Evolutionary conservation across 2,329 filamentous ascomycete genomes (phyloP).

Genomic region (Beauveria rudraprayagi): DNA sequence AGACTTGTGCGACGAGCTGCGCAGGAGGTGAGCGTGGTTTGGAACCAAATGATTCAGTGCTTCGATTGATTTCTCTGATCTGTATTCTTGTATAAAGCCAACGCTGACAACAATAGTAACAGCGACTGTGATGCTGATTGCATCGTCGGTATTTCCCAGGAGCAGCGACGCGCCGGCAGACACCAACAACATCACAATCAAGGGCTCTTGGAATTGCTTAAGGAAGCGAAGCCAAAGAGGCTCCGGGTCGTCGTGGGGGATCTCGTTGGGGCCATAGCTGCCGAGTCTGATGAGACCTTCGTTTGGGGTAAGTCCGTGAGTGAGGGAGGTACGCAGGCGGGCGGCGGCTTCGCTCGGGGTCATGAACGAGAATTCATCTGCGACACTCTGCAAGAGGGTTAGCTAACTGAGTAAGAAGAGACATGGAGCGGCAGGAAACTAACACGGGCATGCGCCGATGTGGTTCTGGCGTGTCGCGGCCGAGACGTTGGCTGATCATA

Average conservation of each 20-base stretch:
- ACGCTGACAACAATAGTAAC: slow-evolving; percentile 96
- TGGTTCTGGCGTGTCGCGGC: slow-evolving; percentile 37
- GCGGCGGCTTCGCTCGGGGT: slow-evolving; percentile 71
- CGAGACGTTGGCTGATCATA: slow-evolving; percentile 20
- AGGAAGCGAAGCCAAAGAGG: slow-evolving; percentile 91
- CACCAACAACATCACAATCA: slow-evolving; percentile 84
- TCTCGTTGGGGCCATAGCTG: slow-evolving; percentile 83
- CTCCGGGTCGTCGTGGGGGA: slow-evolving; percentile 88
- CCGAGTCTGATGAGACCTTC: slow-evolving; percentile 75
- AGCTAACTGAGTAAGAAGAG: background rate
- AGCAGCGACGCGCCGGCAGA: slow-evolving; percentile 84
- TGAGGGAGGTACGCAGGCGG: slow-evolving; percentile 73
- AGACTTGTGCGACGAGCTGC: slow-evolving; percentile 40
- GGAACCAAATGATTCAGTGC: slow-evolving; percentile 89
- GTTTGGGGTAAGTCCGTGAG: slow-evolving; percentile 68
- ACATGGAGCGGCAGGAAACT: slow-evolving; percentile 16
- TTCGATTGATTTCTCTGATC: slow-evolving; percentile 95
- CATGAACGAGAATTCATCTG: slow-evolving; percentile 57
- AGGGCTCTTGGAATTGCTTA: slow-evolving; percentile 92
- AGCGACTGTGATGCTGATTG: slow-evolving; percentile 87
- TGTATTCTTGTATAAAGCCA: slow-evolving; percentile 94
- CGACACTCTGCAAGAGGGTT: slow-evolving; percentile 34
- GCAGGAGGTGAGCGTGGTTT: slow-evolving; percentile 91
- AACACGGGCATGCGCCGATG: slow-evolving; percentile 49
- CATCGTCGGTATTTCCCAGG: slow-evolving; percentile 90